These are phyloP conservation scores for Solanum aculeatissimum DNA, from an alignment of 305 asterid species.

Conservation along the genomic window DNA sequence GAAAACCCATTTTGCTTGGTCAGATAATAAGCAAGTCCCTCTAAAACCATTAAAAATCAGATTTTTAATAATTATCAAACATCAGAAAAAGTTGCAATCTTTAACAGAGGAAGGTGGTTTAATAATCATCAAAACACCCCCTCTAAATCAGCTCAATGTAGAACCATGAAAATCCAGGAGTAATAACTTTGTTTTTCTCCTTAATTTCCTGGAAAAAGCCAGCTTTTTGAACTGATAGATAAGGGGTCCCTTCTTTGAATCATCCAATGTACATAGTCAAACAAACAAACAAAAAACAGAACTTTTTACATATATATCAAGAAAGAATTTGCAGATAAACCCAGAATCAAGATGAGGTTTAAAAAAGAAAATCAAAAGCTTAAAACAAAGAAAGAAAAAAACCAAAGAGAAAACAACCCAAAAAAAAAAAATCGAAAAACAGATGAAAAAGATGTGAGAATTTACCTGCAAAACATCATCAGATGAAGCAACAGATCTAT, in stretches of 20 bases:
- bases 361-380: background rate
- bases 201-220: background rate
- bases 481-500: slow-evolving; percentile 45
- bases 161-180: background rate
- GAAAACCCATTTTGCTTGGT: background rate
- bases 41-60: background rate
- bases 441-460: slow-evolving; percentile 10
- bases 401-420: background rate
- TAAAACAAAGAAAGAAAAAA: slow-evolving; percentile 5
- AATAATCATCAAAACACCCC: background rate
- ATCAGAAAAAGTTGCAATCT: background rate
- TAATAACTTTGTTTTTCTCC: background rate
- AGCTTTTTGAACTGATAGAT: background rate
- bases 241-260: background rate
- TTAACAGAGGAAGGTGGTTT: background rate
- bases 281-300: background rate
- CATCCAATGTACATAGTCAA: background rate
- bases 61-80: background rate
- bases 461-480: slow-evolving; percentile 46
- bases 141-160: background rate
- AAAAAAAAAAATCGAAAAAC: slow-evolving; percentile 11
- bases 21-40: background rate
- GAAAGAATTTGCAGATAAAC: slow-evolving; percentile 15
- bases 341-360: background rate
- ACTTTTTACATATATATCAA: background rate